Evolutionary conservation across 441 rosid species (phyloP).

Genomic region (Viola pubescens): DNA sequence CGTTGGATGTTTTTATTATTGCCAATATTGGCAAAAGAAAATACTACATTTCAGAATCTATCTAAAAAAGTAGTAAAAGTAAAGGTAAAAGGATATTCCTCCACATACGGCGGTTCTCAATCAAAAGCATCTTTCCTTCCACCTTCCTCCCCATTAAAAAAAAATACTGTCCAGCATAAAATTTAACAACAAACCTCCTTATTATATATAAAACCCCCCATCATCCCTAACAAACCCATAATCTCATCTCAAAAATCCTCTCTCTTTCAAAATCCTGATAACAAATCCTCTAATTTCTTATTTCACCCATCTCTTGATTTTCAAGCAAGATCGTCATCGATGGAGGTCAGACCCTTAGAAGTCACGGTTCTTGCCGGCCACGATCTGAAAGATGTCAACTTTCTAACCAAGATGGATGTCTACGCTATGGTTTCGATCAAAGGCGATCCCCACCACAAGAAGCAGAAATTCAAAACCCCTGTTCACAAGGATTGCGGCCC

Average conservation of each 20-base stretch:
- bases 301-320: no score
- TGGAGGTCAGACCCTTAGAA: constrained; percentile 55
- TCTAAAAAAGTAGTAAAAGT: not conserved
- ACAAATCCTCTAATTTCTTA: no score
- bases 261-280: not conserved
- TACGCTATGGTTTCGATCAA: constrained; percentile 46
- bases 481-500: constrained; percentile 50
- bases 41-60: not conserved
- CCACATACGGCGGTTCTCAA: not conserved
- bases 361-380: constrained; percentile 41
- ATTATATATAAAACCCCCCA: not conserved
- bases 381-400: constrained; percentile 50
- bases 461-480: constrained; percentile 38
- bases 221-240: not conserved
- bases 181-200: not conserved
- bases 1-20: not conserved
- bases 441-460: constrained; percentile 30
- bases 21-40: not conserved
- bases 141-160: not conserved
- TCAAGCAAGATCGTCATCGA: constrained; percentile 3
- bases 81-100: not conserved
- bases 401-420: constrained; percentile 56
- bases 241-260: not conserved
- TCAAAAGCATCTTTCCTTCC: not conserved
- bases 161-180: no score